Percentiles rank a stretch among this genome's conserved stretches.
These are phyloP conservation scores for Cynara cardunculus DNA, from an alignment of 129 eudicot genomes.

Conservation along the genomic window DNA sequence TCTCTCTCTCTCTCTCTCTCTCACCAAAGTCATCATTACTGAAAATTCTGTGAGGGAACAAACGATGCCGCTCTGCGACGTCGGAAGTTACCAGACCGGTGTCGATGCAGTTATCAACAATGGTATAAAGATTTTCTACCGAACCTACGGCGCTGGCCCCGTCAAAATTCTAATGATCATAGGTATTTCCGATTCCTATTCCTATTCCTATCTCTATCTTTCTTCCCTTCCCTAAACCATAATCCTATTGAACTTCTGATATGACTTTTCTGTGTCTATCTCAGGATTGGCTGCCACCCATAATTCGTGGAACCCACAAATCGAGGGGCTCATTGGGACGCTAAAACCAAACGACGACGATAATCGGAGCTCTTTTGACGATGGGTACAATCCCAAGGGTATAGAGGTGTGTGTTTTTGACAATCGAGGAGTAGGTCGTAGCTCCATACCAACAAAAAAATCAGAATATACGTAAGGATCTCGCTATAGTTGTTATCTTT, in stretches of 20 bases:
- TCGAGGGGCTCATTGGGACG: constrained; percentile 63
- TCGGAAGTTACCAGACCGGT: constrained; percentile 40
- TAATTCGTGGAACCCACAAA: constrained; percentile 88
- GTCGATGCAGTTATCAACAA: constrained; percentile 42
- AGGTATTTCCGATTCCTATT: constrained; percentile 40
- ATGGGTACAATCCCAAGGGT: constrained; percentile 16
- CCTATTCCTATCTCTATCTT: not conserved
- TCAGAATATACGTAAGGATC: constrained; percentile 71
- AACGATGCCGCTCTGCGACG: constrained; percentile 81
- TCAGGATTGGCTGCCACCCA: constrained; percentile 94
- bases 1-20: constrained; percentile 16
- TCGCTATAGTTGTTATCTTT: not conserved
- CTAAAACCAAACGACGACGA: constrained; percentile 46
- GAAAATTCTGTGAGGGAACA: not conserved
- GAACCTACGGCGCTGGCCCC: constrained; percentile 83
- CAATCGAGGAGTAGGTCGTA: constrained; percentile 92
- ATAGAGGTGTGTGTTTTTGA: constrained; percentile 89
- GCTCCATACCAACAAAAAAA: constrained; percentile 69
- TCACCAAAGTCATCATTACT: constrained; percentile 11
- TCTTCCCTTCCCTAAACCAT: not conserved
- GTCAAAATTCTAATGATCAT: constrained; percentile 82
- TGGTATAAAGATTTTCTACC: constrained; percentile 61
- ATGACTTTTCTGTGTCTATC: not conserved
- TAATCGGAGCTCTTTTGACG: constrained; percentile 21
- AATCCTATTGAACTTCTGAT: not conserved